Percentiles rank a stretch among this genome's conserved stretches.
Conservation (phyloP, 2,329 filamentous ascomycete genomes). For the Elsinoe perseae region DNA sequence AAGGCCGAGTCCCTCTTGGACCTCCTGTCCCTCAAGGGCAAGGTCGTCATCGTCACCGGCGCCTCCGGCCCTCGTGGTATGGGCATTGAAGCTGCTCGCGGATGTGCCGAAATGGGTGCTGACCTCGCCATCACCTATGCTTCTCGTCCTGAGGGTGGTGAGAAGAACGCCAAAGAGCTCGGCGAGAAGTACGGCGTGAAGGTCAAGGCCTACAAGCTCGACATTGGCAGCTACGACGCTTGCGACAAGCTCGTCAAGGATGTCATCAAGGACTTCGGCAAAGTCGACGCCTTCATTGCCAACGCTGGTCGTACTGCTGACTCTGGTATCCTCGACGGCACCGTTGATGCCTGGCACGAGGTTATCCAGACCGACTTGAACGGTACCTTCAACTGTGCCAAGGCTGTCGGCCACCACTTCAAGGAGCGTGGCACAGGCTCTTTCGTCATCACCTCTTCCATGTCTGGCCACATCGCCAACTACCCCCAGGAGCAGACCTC, state of each 20-base stretch:
- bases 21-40: slow-evolving; percentile 47
- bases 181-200: slow-evolving; percentile 54
- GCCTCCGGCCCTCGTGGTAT: slow-evolving; percentile 58
- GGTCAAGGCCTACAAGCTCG: slow-evolving; percentile 60
- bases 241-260: slow-evolving; percentile 51
- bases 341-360: slow-evolving; percentile 63
- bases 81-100: slow-evolving; percentile 59
- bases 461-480: slow-evolving; percentile 80
- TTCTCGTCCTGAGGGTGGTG: slow-evolving; percentile 52
- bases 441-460: slow-evolving; percentile 60
- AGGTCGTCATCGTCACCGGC: slow-evolving; percentile 46
- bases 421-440: slow-evolving; percentile 56
- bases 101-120: slow-evolving; percentile 57
- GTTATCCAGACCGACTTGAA: slow-evolving; percentile 82
- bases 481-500: slow-evolving; percentile 62
- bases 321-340: slow-evolving; percentile 59
- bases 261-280: slow-evolving; percentile 61
- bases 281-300: slow-evolving; percentile 60
- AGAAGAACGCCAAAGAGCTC: slow-evolving; percentile 59
- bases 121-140: slow-evolving; percentile 61
- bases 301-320: slow-evolving; percentile 65
- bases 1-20: slow-evolving; percentile 50
- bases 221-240: slow-evolving; percentile 50
- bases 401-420: slow-evolving; percentile 77
- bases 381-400: slow-evolving; percentile 78